A percentile compares a stretch with the other conserved stretches of the same genome.
Evolutionary conservation across 2,329 filamentous ascomycete genomes (phyloP).

Genomic region (Xylariaceae sp.): DNA sequence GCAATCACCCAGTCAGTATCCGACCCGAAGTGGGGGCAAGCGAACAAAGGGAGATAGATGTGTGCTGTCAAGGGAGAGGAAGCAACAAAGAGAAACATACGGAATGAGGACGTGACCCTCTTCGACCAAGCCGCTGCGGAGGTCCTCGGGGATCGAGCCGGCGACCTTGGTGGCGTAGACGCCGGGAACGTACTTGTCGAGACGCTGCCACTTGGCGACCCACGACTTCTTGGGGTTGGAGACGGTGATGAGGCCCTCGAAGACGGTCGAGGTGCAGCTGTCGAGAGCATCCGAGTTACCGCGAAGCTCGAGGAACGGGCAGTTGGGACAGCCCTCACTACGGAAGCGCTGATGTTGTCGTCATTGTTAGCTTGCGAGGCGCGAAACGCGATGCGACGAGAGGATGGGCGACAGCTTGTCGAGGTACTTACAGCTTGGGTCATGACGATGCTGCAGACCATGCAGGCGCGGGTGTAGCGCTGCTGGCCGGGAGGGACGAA

Average conservation of each 20-base stretch:
- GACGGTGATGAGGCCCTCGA: slow-evolving; percentile 85
- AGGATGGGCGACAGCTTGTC: background rate
- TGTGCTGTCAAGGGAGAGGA: slow-evolving; percentile 42
- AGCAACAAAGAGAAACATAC: slow-evolving; percentile 43
- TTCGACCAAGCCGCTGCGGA: slow-evolving; percentile 57
- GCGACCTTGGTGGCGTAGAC: slow-evolving; percentile 95
- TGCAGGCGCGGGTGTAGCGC: slow-evolving; percentile 90
- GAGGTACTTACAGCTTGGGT: slow-evolving; percentile 59
- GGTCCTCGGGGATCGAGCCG: slow-evolving; percentile 68
- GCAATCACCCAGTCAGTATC: slow-evolving; percentile 1
- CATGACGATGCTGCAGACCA: slow-evolving; percentile 96
- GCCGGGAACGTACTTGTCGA: slow-evolving; percentile 83
- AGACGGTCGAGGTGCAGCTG: slow-evolving; percentile 93
- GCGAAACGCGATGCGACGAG: background rate
- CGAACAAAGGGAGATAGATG: background rate
- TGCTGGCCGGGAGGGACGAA: slow-evolving; percentile 72
- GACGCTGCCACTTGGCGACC: slow-evolving; percentile 94
- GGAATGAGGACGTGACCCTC: slow-evolving; percentile 64
- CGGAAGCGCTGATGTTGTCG: slow-evolving; percentile 65
- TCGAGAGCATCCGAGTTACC: slow-evolving; percentile 77
- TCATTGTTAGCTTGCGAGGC: background rate
- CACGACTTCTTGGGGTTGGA: slow-evolving; percentile 80
- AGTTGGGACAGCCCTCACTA: slow-evolving; percentile 89
- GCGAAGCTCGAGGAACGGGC: slow-evolving; percentile 82
- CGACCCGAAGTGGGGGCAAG: too few species aligned